These are phyloP conservation scores for Annulohypoxylon truncatum DNA, from an alignment of 2,329 filamentous ascomycete species.

Conservation along the genomic window DNA sequence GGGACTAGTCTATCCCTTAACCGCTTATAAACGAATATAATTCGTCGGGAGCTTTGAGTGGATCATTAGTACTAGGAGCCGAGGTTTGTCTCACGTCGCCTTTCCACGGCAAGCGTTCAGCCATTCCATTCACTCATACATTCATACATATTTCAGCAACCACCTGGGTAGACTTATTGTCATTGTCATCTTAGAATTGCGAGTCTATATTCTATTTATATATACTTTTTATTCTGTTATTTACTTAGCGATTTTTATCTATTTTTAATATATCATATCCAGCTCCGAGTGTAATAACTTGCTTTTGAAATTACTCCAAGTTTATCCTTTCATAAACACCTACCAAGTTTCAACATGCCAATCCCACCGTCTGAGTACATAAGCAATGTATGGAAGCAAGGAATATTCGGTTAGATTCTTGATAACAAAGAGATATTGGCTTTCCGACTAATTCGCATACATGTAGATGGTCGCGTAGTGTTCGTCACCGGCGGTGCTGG, in stretches of 20 bases:
- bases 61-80: constrained; percentile 13
- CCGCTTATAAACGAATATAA: constrained; percentile 6
- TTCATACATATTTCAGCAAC: background rate
- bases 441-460: constrained; percentile 24
- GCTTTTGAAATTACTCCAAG: background rate
- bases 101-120: background rate
- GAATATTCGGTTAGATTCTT: constrained; percentile 77
- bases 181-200: background rate
- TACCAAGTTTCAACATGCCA: constrained; percentile 65
- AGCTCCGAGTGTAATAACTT: background rate
- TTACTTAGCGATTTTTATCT: background rate
- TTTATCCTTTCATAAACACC: constrained; percentile 7
- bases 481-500: constrained; percentile 97
- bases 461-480: constrained; percentile 82
- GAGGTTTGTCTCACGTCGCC: constrained; percentile 12
- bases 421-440: background rate
- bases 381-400: constrained; percentile 86
- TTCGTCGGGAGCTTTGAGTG: constrained; percentile 10
- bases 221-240: background rate
- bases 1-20: background rate
- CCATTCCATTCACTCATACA: background rate
- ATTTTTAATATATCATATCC: background rate
- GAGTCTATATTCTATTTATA: background rate
- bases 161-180: background rate
- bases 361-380: constrained; percentile 79